A percentile compares a stretch with the other conserved stretches of the same genome.
These are phyloP conservation scores for Berberis vulgaris DNA, from an alignment of 164 flowering plant genomes.

Conservation along the genomic window DNA sequence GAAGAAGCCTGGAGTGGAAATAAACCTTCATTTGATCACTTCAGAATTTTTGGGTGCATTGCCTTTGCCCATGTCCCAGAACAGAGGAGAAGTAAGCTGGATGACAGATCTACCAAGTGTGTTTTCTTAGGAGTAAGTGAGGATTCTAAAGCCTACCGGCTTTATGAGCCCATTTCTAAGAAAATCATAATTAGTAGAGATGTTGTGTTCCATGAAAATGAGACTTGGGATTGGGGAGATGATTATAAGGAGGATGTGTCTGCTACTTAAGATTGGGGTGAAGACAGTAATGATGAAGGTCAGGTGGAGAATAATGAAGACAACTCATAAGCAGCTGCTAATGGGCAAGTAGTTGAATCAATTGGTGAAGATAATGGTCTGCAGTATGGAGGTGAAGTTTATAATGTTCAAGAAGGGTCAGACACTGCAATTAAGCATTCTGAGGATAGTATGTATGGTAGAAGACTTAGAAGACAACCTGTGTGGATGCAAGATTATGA, in stretches of 20 bases:
- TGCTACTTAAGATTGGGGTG: background rate
- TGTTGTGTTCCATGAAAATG: background rate
- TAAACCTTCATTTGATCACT: no score
- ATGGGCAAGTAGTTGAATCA: no score
- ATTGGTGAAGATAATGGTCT: no score
- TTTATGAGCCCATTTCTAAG: background rate
- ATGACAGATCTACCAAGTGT: background rate
- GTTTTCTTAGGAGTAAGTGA: background rate
- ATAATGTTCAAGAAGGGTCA: no score
- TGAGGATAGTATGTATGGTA: no score
- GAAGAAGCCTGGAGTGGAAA: no score
- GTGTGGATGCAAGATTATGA: no score
- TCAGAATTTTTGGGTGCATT: no score
- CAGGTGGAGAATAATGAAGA: background rate
- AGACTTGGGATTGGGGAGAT: background rate
- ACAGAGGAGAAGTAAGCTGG: background rate
- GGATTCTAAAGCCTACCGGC: background rate
- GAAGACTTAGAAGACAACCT: no score
- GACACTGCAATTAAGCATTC: no score
- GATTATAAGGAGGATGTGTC: background rate
- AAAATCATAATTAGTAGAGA: background rate
- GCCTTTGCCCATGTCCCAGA: background rate
- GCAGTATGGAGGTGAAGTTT: no score
- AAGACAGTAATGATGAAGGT: background rate
- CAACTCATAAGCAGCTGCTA: background rate